These are phyloP conservation scores for Tuber calosporum DNA, from an alignment of 495 filamentous ascomycete species.

Conservation along the genomic window DNA sequence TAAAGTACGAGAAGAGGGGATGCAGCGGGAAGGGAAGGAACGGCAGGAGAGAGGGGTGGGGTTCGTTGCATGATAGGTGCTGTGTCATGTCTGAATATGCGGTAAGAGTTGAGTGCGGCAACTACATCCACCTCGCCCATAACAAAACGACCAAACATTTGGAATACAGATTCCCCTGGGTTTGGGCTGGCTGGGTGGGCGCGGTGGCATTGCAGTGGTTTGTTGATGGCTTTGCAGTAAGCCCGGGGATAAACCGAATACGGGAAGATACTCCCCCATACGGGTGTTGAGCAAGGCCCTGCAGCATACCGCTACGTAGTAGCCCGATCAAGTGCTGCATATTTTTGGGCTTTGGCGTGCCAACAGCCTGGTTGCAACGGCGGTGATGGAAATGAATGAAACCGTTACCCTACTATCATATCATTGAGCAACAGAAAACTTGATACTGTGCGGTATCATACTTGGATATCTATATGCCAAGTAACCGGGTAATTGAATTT, in stretches of 20 bases:
- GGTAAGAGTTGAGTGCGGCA: neutral
- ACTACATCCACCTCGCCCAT: neutral
- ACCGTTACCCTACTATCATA: neutral
- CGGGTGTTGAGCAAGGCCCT: neutral
- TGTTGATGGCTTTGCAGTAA: neutral
- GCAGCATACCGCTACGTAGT: neutral
- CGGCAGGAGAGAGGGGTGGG: neutral
- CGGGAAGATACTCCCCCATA: neutral
- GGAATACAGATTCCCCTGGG: neutral
- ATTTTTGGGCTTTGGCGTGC: neutral
- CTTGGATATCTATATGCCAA: neutral
- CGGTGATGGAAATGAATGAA: neutral
- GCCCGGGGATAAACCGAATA: neutral
- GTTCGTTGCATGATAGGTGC: neutral
- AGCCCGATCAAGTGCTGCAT: neutral
- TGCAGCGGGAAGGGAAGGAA: neutral
- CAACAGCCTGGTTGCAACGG: neutral
- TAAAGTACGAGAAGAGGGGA: no score
- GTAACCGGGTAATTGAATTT: neutral
- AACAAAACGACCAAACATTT: neutral
- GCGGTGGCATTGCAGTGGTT: neutral
- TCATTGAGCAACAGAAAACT: neutral
- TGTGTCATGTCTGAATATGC: conserved; percentile 1
- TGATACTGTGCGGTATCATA: no score
- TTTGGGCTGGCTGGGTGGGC: neutral